phyloP scores from a whole-genome alignment of 148 eudicot genomes.

The Nepenthes mirabilis region DNA sequence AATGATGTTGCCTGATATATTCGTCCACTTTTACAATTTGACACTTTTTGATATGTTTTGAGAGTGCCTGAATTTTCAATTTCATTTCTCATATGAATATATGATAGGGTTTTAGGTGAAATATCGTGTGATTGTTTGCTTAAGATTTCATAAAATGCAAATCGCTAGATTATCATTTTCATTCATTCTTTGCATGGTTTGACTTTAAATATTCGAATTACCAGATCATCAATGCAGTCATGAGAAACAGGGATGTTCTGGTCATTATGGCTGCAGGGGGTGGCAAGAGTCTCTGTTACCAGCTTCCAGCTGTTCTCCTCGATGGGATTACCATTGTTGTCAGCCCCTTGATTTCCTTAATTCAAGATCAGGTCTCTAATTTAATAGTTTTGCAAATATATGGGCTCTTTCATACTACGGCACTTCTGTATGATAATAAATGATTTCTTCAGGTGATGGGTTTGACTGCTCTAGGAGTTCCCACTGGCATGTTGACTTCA shows the following conservation, averaged over 20 bases:
- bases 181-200: constrained; percentile 1
- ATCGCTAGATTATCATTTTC: neutral
- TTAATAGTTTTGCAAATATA: constrained; percentile 1
- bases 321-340: constrained; percentile 80
- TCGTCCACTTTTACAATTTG: no score
- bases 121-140: no score
- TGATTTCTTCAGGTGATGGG: constrained; percentile 77
- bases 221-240: constrained; percentile 82
- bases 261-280: constrained; percentile 99
- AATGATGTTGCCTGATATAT: no score
- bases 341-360: constrained; percentile 96
- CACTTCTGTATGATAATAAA: constrained; percentile 5
- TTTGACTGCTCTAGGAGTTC: constrained; percentile 82
- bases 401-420: neutral
- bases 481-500: constrained; percentile 89
- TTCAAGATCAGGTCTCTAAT: constrained; percentile 88
- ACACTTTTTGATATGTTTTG: no score
- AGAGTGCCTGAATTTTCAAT: no score
- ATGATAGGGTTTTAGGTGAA: no score
- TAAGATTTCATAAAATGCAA: neutral
- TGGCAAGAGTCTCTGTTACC: constrained; percentile 98
- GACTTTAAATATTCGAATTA: constrained; percentile 6
- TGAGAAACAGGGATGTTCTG: constrained; percentile 90
- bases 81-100: no score
- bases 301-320: constrained; percentile 89